Conservation (phyloP, 2,329 filamentous ascomycete genomes). For the Clonostachys byssicola region DNA sequence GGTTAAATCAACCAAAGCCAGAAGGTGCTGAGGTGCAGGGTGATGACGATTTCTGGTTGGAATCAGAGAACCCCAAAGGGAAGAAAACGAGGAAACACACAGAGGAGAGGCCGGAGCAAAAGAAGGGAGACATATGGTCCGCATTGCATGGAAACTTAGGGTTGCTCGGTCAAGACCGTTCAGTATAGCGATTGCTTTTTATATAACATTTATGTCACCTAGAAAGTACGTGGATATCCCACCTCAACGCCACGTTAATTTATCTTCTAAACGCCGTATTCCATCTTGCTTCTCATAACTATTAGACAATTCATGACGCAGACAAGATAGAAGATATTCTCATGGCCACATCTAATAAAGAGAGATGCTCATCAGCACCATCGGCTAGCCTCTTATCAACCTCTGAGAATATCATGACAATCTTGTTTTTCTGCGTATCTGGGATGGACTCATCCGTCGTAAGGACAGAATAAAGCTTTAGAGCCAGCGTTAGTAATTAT, state of each 20-base stretch:
- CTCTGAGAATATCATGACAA: conserved; percentile 87
- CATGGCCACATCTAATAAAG: conserved; percentile 79
- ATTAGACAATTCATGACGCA: too few species aligned
- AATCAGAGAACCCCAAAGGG: conserved; percentile 14
- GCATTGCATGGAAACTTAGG: conserved; percentile 49
- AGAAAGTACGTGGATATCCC: neutral
- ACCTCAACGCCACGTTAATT: neutral
- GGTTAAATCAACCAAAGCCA: conserved; percentile 18
- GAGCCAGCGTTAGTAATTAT: neutral
- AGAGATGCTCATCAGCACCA: conserved; percentile 91
- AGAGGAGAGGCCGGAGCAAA: conserved; percentile 16
- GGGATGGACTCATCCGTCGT: conserved; percentile 81
- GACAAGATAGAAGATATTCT: conserved; percentile 71
- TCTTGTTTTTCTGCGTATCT: conserved; percentile 84
- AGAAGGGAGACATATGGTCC: conserved; percentile 41
- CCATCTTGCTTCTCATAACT: conserved; percentile 4
- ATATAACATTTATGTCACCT: neutral
- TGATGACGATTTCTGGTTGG: conserved; percentile 29
- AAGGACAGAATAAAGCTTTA: conserved; percentile 73
- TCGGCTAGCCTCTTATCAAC: conserved; percentile 92
- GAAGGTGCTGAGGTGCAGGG: conserved; percentile 11
- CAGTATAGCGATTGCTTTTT: conserved; percentile 2
- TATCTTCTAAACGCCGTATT: neutral
- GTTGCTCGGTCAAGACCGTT: conserved; percentile 35
- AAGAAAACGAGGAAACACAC: conserved; percentile 14